Conservation (phyloP, 73 alveolate genomes). For the Tetrahymena elliotti region DNA sequence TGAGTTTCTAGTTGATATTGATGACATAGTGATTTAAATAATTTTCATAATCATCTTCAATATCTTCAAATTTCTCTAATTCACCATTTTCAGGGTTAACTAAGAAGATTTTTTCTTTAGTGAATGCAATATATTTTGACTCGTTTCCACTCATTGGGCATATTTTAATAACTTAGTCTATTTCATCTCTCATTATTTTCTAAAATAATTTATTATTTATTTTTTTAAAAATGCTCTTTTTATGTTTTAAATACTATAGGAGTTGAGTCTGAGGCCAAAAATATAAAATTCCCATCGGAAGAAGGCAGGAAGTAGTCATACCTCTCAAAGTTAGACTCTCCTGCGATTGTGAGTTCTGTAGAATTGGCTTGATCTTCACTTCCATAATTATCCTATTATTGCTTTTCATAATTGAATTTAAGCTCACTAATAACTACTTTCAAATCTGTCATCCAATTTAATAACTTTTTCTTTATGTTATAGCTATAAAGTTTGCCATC, state of each 20-base stretch:
- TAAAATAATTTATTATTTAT: neutral
- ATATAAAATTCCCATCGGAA: neutral
- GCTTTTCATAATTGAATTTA: neutral
- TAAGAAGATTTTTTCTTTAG: neutral
- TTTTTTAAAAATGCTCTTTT: no score
- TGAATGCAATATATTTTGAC: neutral
- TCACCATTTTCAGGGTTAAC: neutral
- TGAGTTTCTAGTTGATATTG: neutral
- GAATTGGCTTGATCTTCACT: neutral
- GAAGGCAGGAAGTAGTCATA: neutral
- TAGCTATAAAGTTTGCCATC: neutral
- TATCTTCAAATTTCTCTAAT: neutral
- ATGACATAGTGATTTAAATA: neutral
- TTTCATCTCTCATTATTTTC: neutral
- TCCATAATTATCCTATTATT: neutral
- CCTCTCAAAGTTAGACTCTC: neutral
- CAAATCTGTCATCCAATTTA: neutral
- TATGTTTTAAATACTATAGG: neutral
- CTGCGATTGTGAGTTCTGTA: neutral
- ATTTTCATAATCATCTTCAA: neutral
- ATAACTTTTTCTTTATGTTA: neutral
- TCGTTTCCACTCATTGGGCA: neutral
- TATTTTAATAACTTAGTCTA: neutral
- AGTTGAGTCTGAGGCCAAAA: neutral
- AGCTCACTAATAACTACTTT: neutral